Evolutionary conservation across 208 protist species (phyloP), one percentile per base, ranked within the genome.

Genomic region (Trypanosoma lewisi): DNA sequence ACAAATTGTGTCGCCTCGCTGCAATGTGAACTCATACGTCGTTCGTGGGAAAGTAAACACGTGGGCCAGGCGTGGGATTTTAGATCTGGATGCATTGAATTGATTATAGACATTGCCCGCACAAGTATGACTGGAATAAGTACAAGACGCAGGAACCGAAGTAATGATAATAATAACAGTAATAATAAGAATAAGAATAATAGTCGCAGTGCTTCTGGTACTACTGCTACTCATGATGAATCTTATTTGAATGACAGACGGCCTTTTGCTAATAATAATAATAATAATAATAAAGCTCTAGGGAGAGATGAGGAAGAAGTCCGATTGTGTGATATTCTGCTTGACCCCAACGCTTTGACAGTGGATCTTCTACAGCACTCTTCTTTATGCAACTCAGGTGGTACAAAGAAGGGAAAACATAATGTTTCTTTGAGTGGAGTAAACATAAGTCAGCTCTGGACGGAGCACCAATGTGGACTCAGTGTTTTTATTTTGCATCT

Each of bases 401-500:
- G 17, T 9, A 17, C 19, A 12, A 14, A 58, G 17, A n/a, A 58
- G 14, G n/a, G 33, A 16, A 31, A 16, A 8, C 21, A 16, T 62
- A 42, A 34, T 17, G 30, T 16, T 9, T 12, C 14, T 21, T 25
- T 19, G 16, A 50, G 5, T 25, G 31, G 44, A 21, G 21, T 59
- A 8, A 33, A 51, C 16, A 30, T 45, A 14, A 47, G 28, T 9
- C 37, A 63, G 8, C 16, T 59, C 28, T 87, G 81, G 81, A 76
- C 78, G 11, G 16, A 30, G 16, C 52, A 80, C 31, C 67, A 78
- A 42, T 76, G 75, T 37, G 83, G 73, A 4, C 48, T 84, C 17
- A 50, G 60, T 31, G 51, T 87, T 5, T 60, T 90, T 27, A 62
- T 73, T 23, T 62, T 93, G 14, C 87, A 93, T 58, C 63, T 88